These are phyloP conservation scores for Quercus mongolica DNA, from an alignment of 306 rosid species.

Conservation along the genomic window DNA sequence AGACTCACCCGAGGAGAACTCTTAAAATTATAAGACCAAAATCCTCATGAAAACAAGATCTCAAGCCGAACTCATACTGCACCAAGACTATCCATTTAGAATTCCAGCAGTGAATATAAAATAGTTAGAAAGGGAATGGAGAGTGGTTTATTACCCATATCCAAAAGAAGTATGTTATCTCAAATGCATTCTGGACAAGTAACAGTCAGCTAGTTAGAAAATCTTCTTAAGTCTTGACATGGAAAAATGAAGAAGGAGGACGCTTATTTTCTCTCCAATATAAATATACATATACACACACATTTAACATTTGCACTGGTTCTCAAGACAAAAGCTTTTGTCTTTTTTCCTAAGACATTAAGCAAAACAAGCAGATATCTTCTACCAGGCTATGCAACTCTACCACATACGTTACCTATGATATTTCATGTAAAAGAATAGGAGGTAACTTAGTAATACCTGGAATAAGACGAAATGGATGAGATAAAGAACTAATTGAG, in stretches of 20 bases:
- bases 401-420: not conserved
- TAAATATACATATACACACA: too few species aligned
- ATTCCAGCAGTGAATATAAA: constrained; percentile 10
- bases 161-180: constrained; percentile 91
- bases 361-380: too few species aligned
- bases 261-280: not conserved
- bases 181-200: constrained; percentile 82
- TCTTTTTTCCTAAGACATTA: too few species aligned
- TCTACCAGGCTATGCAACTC: too few species aligned
- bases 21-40: constrained; percentile 44
- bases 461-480: constrained; percentile 89
- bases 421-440: not conserved
- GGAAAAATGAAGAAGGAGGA: not conserved
- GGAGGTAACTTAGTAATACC: constrained; percentile 29
- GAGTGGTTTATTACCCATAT: constrained; percentile 58
- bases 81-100: constrained; percentile 20
- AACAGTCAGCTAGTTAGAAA: constrained; percentile 24
- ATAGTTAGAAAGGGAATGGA: not conserved
- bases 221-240: not conserved
- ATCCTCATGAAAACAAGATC: constrained; percentile 81
- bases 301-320: not conserved
- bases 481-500: constrained; percentile 66
- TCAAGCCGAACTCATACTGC: constrained; percentile 94
- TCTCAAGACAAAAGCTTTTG: not conserved
- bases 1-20: constrained; percentile 73